Conservation (phyloP, 2,329 filamentous ascomycete genomes). For the Fusarium fujikuroi region DNA sequence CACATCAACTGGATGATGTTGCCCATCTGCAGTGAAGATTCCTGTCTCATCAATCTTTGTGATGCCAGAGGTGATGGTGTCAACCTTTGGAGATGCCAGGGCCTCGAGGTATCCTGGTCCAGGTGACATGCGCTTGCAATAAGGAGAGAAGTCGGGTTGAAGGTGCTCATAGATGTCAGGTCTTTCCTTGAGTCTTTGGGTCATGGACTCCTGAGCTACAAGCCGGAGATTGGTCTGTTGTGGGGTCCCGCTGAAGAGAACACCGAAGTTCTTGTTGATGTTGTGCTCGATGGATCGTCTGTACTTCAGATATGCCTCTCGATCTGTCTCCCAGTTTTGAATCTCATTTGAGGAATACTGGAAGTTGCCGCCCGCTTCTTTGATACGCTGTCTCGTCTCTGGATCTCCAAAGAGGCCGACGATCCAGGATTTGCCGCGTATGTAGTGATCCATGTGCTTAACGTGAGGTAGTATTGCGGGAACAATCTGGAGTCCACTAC, state of each 20-base stretch:
- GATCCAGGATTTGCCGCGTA: constrained; percentile 9
- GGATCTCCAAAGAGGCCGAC: constrained; percentile 8
- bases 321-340: neutral
- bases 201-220: neutral
- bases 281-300: constrained; percentile 6
- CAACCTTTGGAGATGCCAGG: constrained; percentile 6
- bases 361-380: constrained; percentile 7
- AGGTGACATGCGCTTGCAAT: constrained; percentile 16
- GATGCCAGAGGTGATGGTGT: constrained; percentile 4
- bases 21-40: neutral
- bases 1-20: neutral
- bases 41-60: neutral
- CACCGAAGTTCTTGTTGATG: constrained; percentile 18
- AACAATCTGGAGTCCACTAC: constrained; percentile 17
- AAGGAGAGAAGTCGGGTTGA: constrained; percentile 5
- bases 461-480: neutral
- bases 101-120: constrained; percentile 14
- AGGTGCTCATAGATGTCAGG: constrained; percentile 12
- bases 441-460: constrained; percentile 22
- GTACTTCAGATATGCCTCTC: constrained; percentile 9
- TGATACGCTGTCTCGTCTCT: constrained; percentile 3
- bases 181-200: neutral
- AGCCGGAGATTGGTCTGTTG: neutral
- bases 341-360: neutral
- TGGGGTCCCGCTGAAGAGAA: neutral